A percentile compares a stretch with the other conserved stretches of the same genome.
Conservation (phyloP, 805 yeast genomes). For the Metschnikowia chrysomelidarum region DNA sequence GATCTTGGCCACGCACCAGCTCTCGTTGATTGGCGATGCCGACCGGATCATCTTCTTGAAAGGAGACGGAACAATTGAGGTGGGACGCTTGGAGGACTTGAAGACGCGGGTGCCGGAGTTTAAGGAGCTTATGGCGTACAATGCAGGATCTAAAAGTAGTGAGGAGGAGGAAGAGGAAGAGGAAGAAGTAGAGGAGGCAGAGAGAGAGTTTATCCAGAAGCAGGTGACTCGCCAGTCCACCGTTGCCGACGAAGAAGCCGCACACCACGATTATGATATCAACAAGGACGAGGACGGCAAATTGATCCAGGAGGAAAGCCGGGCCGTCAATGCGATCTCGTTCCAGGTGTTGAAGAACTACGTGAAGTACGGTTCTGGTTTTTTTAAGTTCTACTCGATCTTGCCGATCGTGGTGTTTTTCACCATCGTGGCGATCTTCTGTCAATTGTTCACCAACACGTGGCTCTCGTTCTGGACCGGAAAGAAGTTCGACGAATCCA, state of each 20-base stretch:
- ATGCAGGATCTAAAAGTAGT: conserved; percentile 23
- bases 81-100: conserved; percentile 62
- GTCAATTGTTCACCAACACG: conserved; percentile 59
- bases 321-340: conserved; percentile 27
- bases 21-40: conserved; percentile 66
- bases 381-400: conserved; percentile 21
- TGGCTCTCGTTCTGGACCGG: conserved; percentile 86
- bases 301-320: conserved; percentile 14
- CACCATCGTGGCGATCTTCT: conserved; percentile 43
- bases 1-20: conserved; percentile 80
- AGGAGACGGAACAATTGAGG: conserved; percentile 58
- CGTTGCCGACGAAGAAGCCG: conserved; percentile 30
- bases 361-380: conserved; percentile 29
- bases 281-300: conserved; percentile 21
- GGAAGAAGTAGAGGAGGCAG: conserved; percentile 18
- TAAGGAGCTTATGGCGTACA: conserved; percentile 38
- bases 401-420: conserved; percentile 22
- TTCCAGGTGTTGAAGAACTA: conserved; percentile 33
- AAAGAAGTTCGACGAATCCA: conserved; percentile 46
- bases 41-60: conserved; percentile 67
- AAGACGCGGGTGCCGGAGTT: conserved; percentile 35
- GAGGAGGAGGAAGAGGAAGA: conserved; percentile 20
- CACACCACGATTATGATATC: conserved; percentile 29
- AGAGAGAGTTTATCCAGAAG: conserved; percentile 14
- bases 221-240: conserved; percentile 19